phyloP scores from a whole-genome alignment of 2,329 filamentous ascomycete genomes.

The Arthrobotrys conoides region DNA sequence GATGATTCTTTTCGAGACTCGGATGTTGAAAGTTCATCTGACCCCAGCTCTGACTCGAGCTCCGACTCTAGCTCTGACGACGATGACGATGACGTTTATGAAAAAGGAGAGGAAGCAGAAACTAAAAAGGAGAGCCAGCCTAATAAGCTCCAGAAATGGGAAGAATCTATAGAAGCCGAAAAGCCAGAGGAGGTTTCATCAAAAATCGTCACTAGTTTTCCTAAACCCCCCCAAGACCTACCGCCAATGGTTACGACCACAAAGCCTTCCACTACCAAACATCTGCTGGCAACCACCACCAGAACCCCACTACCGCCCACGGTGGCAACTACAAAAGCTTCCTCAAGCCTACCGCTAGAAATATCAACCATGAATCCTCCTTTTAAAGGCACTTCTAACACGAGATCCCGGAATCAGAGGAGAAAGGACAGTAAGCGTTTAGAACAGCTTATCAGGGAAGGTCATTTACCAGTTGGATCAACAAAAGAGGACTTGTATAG shows the following conservation, averaged over 20 bases:
- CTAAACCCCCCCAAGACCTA: background rate
- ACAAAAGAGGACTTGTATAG: constrained; percentile 50
- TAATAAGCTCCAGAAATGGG: too few species aligned
- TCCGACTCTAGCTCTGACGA: constrained; percentile 38
- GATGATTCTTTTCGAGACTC: background rate
- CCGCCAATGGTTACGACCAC: constrained; percentile 7
- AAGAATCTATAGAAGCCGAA: background rate
- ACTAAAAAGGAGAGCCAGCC: background rate
- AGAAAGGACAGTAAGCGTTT: constrained; percentile 45
- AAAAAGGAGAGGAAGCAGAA: background rate
- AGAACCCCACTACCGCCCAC: constrained; percentile 5
- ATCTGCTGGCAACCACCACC: background rate
- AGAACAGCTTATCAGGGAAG: constrained; percentile 37
- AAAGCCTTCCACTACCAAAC: background rate
- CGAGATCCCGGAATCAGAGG: constrained; percentile 53
- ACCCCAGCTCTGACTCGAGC: constrained; percentile 30
- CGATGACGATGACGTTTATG: background rate
- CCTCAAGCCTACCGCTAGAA: constrained; percentile 1
- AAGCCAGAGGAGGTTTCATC: constrained; percentile 48
- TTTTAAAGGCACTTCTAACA: constrained; percentile 43
- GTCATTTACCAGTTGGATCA: constrained; percentile 39
- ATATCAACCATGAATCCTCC: constrained; percentile 13
- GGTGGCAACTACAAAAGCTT: background rate
- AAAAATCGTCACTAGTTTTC: background rate
- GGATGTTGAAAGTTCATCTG: background rate